phyloP scores from a whole-genome alignment of 805 yeast genomes.

The Barnettozyma sucrosica region DNA sequence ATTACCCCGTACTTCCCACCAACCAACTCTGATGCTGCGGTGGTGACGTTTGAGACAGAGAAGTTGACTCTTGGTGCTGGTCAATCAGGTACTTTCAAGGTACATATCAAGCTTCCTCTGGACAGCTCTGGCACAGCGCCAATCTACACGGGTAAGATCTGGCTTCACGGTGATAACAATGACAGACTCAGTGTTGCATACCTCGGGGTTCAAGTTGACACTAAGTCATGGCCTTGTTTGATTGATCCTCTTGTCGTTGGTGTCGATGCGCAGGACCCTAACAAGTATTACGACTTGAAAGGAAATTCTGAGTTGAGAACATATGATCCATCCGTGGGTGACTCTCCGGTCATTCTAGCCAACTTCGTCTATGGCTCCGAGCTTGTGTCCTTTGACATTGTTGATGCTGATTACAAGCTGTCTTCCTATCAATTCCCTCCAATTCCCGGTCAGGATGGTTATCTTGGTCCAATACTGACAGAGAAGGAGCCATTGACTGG shows the following conservation, averaged over 20 bases:
- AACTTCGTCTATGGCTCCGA: neutral
- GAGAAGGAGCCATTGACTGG: too few relatives aligned
- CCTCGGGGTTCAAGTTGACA: conserved; percentile 13
- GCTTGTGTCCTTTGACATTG: conserved; percentile 11
- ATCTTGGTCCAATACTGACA: too few relatives aligned
- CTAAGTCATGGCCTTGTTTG: conserved; percentile 9
- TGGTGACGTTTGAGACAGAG: too few relatives aligned
- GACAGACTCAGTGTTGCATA: conserved; percentile 14
- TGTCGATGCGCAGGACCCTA: too few relatives aligned
- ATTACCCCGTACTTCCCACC: too few relatives aligned
- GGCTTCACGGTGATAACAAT: conserved; percentile 12
- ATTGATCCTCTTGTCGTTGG: too few relatives aligned
- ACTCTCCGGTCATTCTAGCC: too few relatives aligned
- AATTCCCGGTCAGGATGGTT: too few relatives aligned
- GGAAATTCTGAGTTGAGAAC: too few relatives aligned
- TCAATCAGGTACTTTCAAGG: conserved; percentile 1
- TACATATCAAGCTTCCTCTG: conserved; percentile 7
- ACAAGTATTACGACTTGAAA: too few relatives aligned
- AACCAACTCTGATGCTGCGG: neutral
- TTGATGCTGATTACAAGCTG: conserved; percentile 10
- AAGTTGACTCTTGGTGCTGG: neutral
- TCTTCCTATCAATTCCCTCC: conserved; percentile 4
- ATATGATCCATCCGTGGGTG: too few relatives aligned
- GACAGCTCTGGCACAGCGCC: conserved; percentile 4
- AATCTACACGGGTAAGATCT: conserved; percentile 11